Evolutionary conservation across 768 basidiomycete genomes (phyloP), one percentile per base, ranked within the genome.

Genomic region (Boletus pseudopeckii): DNA sequence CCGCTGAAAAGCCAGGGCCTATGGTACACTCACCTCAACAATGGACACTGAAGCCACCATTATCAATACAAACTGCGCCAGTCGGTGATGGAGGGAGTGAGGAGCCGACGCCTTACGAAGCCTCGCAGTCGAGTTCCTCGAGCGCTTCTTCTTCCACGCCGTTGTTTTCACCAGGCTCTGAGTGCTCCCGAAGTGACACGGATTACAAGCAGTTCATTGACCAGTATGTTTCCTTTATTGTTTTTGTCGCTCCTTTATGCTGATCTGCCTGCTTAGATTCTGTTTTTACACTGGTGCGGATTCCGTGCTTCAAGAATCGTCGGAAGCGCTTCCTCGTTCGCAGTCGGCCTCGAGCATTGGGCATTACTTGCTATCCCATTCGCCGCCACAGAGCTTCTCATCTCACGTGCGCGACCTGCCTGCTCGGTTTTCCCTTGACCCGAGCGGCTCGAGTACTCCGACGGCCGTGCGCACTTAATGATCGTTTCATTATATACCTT

Each of bases 271-370:
- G 57, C 39, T 13, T 50, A 91, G 89, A 61, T 90, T 86, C 69
- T 91, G 89, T 73, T 91, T 90, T 71, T 91, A 81, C 70, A 90
- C 89, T 3, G 89, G 89, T 1, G 61, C 75, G 4, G 80, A 76
- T 33, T 64, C 72, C 4, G 32, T 69, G 48, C 55, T 68, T n/a
- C 70, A 69, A 45, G 65, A 65, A 22, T 50, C 68, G 1, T 53
- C 64, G 20, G 67, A 66, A 18, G 26, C 32, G 5, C 54, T 76
- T 10, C 67, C 74, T 18, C 75, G 77, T 44, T 74, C 77, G 38
- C 74, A 74, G 7, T 83, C 82, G 15, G 77, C 75, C 3, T 82
- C 83, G 32, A 82, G 78, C 60, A 71, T 86, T 11, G 81, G 82
- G 54, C 79, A 77, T 30, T 72, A 78, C 50, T 57, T 83, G 20